Percentiles rank a stretch among this genome's conserved stretches.
Conservation (phyloP, 129 eudicot species). For the Gnaphalium uliginosum region DNA sequence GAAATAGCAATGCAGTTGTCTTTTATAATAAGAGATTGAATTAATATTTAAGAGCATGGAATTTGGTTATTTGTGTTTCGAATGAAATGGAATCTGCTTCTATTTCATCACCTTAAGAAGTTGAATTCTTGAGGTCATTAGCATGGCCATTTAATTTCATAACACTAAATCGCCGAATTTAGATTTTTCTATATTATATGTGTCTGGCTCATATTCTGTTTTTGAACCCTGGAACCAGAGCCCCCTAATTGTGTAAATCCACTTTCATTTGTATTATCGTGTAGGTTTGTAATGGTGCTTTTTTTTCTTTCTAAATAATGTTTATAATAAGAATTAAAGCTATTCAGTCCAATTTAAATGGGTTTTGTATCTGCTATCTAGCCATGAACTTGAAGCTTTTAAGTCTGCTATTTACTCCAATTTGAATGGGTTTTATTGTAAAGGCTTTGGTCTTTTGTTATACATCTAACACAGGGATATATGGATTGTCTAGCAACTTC, state of each 20-base stretch:
- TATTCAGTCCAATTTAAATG: no score
- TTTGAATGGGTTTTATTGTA: no score
- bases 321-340: not conserved
- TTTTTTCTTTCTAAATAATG: not conserved
- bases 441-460: no score
- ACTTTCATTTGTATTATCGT: not conserved
- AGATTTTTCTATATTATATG: not conserved
- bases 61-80: constrained; percentile 3
- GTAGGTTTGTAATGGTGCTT: constrained; percentile 1
- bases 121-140: not conserved
- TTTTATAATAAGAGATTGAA: not conserved
- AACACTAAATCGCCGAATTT: no score
- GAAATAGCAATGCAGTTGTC: not conserved
- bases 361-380: no score
- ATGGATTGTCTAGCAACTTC: no score
- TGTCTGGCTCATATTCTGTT: not conserved
- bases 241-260: not conserved
- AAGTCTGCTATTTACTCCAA: no score
- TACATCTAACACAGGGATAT: no score
- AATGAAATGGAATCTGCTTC: not conserved
- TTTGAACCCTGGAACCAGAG: not conserved
- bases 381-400: no score
- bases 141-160: not conserved
- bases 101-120: not conserved
- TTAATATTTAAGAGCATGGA: constrained; percentile 11